Evolutionary conservation across 208 protist genomes (phyloP).

Genomic region (Trypanosoma platydactyli): DNA sequence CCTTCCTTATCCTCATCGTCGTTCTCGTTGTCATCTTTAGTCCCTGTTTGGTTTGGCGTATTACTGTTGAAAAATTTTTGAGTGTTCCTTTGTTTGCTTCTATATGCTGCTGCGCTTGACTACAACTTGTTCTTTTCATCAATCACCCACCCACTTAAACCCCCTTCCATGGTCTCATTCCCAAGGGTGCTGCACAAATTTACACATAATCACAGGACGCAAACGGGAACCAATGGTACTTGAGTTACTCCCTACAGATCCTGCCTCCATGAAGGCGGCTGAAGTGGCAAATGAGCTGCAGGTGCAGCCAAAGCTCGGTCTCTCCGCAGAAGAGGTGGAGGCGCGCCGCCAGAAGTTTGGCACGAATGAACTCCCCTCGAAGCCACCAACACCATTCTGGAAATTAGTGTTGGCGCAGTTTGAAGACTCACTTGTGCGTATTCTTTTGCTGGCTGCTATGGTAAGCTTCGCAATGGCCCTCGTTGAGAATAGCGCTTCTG

Average conservation of each 20-base stretch:
- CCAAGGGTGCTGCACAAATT: neutral
- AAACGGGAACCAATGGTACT: constrained; percentile 9
- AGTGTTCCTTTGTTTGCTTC: neutral
- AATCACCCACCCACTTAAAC: neutral
- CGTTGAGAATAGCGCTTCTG: constrained; percentile 58
- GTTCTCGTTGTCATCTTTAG: neutral
- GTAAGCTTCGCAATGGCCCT: constrained; percentile 83
- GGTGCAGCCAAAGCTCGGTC: constrained; percentile 31
- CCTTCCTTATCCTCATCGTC: neutral
- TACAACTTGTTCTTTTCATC: too few relatives aligned
- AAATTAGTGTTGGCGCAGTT: constrained; percentile 87
- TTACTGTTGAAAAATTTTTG: constrained; percentile 12
- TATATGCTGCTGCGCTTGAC: neutral
- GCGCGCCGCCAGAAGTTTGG: constrained; percentile 61
- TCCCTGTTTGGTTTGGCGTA: neutral
- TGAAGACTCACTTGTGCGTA: constrained; percentile 89
- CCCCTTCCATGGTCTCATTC: too few relatives aligned
- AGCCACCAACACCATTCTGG: constrained; percentile 72
- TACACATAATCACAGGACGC: neutral
- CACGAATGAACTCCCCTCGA: constrained; percentile 57
- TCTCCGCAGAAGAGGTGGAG: constrained; percentile 38
- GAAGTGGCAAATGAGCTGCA: constrained; percentile 22
- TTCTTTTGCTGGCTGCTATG: constrained; percentile 78
- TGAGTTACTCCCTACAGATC: constrained; percentile 18
- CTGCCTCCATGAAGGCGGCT: constrained; percentile 14